These are phyloP conservation scores for Mucor saturninus DNA, from an alignment of 371 early-diverging fungal species.

Conservation along the genomic window DNA sequence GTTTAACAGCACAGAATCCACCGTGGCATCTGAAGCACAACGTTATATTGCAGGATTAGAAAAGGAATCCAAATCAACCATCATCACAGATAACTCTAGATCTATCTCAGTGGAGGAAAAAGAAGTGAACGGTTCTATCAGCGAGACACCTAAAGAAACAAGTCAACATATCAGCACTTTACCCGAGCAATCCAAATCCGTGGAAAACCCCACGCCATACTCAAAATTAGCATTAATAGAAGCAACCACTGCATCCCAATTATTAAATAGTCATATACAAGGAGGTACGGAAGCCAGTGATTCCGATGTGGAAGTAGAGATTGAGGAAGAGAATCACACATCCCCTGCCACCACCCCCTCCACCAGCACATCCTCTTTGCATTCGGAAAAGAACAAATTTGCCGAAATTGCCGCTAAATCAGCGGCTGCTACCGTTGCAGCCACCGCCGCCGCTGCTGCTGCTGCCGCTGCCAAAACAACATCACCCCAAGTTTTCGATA, in stretches of 20 bases:
- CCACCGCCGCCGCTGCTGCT: not conserved
- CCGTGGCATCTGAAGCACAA: not conserved
- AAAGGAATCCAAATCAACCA: not conserved
- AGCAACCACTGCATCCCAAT: constrained; percentile 17
- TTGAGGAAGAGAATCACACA: not conserved
- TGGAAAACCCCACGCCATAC: not conserved
- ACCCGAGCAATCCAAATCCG: not conserved
- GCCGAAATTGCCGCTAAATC: not conserved
- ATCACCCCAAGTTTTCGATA: not conserved
- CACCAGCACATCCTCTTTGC: constrained; percentile 6
- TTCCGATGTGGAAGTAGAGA: constrained; percentile 8
- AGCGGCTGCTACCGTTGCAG: not conserved
- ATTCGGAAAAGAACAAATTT: not conserved
- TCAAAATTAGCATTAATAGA: constrained; percentile 11
- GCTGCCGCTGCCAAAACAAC: not conserved
- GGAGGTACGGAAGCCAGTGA: constrained; percentile 4
- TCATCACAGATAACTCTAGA: not conserved
- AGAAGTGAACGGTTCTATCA: too few relatives aligned
- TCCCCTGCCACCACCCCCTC: constrained; percentile 6
- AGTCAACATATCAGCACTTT: not conserved
- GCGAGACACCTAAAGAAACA: not conserved
- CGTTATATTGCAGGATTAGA: not conserved
- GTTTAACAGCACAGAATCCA: constrained; percentile 13
- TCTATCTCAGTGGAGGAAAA: not conserved
- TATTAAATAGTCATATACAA: not conserved